Percentiles rank a stretch among this genome's conserved stretches.
These are phyloP conservation scores for Neoascochyta sp. DNA, from an alignment of 2,329 filamentous ascomycete species.

Conservation along the genomic window DNA sequence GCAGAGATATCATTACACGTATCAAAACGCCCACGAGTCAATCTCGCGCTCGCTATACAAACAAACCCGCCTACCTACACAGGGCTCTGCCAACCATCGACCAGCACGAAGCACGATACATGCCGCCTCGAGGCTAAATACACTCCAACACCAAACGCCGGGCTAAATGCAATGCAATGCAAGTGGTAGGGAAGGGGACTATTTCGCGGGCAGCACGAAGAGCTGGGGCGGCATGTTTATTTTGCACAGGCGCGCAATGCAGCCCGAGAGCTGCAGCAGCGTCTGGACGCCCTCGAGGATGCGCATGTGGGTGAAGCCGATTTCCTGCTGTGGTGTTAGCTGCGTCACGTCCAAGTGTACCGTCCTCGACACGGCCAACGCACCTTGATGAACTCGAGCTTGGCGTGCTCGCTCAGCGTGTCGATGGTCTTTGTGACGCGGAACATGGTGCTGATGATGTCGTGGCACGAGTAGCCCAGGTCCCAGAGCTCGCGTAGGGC, in stretches of 20 bases:
- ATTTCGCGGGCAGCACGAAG: slow-evolving; percentile 52
- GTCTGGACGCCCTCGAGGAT: slow-evolving; percentile 98
- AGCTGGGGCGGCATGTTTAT: slow-evolving; percentile 93
- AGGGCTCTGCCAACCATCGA: too few species aligned
- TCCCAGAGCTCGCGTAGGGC: slow-evolving; percentile 87
- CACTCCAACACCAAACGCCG: slow-evolving; percentile 29
- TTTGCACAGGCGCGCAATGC: slow-evolving; percentile 84
- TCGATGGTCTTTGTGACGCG: slow-evolving; percentile 94
- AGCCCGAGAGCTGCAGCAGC: slow-evolving; percentile 87
- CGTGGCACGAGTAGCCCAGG: slow-evolving; percentile 94
- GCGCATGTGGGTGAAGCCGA: slow-evolving; percentile 98
- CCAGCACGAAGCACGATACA: too few species aligned
- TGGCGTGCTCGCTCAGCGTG: slow-evolving; percentile 86
- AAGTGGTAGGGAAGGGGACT: not conserved
- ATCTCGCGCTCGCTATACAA: too few species aligned
- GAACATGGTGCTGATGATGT: slow-evolving; percentile 99
- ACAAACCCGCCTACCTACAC: too few species aligned
- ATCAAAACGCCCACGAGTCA: too few species aligned
- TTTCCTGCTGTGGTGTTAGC: slow-evolving; percentile 57
- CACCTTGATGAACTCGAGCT: slow-evolving; percentile 87
- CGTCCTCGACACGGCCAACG: not conserved
- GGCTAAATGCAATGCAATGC: slow-evolving; percentile 28
- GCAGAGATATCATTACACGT: too few species aligned
- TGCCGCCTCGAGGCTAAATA: too few species aligned
- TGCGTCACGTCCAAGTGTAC: too few species aligned